A percentile compares a stretch with the other conserved stretches of the same genome.
These are phyloP conservation scores for Starmerella ratchasimensis DNA, from an alignment of 805 yeast species.

Conservation along the genomic window DNA sequence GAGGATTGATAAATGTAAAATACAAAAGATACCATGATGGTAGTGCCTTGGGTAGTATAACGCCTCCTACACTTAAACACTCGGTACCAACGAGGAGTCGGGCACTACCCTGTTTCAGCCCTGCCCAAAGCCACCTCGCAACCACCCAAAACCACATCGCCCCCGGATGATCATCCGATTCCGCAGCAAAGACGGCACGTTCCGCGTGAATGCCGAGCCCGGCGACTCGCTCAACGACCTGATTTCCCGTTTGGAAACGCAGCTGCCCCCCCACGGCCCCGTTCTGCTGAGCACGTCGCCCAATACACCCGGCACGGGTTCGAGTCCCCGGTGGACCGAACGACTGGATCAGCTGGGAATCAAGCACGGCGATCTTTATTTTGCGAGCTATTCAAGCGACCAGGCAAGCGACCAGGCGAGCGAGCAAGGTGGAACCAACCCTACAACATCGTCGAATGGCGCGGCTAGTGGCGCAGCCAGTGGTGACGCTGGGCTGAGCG, in stretches of 20 bases:
- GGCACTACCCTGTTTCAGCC: neutral
- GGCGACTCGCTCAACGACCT: constrained; percentile 33
- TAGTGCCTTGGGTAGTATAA: too few relatives aligned
- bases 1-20: too few relatives aligned
- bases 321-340: constrained; percentile 27
- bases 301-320: constrained; percentile 30
- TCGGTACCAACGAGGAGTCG: too few relatives aligned
- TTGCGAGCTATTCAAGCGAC: constrained; percentile 27
- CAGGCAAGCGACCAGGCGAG: neutral
- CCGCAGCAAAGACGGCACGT: constrained; percentile 73
- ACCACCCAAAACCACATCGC: neutral
- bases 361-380: constrained; percentile 47
- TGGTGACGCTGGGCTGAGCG: neutral
- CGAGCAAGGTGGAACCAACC: neutral
- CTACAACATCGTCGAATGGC: neutral
- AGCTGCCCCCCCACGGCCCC: constrained; percentile 26
- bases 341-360: constrained; percentile 27
- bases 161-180: constrained; percentile 63
- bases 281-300: constrained; percentile 35
- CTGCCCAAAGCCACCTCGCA: neutral
- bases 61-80: too few relatives aligned
- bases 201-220: constrained; percentile 44
- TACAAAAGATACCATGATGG: neutral
- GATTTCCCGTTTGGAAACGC: constrained; percentile 25
- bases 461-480: neutral